These are phyloP conservation scores for Xenosphaeropsis pyriputrescens DNA, from an alignment of 2,329 filamentous ascomycete species.

Conservation along the genomic window DNA sequence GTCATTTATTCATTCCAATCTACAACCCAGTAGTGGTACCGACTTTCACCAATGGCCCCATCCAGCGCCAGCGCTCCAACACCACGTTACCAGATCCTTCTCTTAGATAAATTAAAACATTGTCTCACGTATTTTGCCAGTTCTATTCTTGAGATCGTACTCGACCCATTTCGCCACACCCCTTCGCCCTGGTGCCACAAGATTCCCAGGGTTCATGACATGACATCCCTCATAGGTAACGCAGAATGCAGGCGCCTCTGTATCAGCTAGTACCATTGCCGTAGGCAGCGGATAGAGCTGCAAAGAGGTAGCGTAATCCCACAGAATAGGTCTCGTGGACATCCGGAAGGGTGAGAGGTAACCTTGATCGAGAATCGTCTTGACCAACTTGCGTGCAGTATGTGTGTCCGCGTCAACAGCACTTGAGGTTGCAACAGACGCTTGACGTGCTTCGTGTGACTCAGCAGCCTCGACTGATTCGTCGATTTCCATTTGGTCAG, in stretches of 20 bases:
- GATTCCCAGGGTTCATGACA: conserved; percentile 78
- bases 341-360: conserved; percentile 78
- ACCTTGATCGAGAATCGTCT: conserved; percentile 83
- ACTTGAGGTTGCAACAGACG: not conserved
- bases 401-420: conserved; percentile 20
- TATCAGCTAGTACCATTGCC: conserved; percentile 68
- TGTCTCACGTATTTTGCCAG: conserved; percentile 15
- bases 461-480: conserved; percentile 8
- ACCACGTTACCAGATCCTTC: too few species aligned
- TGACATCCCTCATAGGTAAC: conserved; percentile 91
- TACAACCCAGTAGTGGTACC: too few species aligned
- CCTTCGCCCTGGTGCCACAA: conserved; percentile 56
- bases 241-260: conserved; percentile 68
- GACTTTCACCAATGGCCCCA: too few species aligned
- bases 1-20: too few species aligned
- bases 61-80: too few species aligned
- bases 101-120: conserved; percentile 8
- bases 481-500: conserved; percentile 29
- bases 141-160: conserved; percentile 44
- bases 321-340: conserved; percentile 67
- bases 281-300: conserved; percentile 83
- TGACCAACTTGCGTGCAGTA: conserved; percentile 65
- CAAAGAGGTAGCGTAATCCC: conserved; percentile 69
- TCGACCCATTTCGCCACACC: conserved; percentile 74
- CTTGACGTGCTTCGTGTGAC: conserved; percentile 4